Conservation (phyloP, 352 stramenopile species). For the Phytophthora agathidicida region DNA sequence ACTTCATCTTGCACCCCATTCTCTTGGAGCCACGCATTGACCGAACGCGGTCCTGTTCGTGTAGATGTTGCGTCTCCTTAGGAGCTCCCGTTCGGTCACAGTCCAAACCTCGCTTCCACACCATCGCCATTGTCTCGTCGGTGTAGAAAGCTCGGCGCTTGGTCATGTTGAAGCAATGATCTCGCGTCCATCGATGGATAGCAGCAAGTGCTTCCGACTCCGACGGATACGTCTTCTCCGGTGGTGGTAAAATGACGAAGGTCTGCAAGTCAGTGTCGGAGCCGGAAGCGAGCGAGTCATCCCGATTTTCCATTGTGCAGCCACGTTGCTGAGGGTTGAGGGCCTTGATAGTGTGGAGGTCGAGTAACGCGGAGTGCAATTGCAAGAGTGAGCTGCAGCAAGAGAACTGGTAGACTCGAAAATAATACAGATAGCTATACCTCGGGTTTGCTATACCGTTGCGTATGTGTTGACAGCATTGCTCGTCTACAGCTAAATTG, state of each 20-base stretch:
- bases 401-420: too few species aligned
- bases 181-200: constrained; percentile 11
- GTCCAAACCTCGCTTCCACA: constrained; percentile 16
- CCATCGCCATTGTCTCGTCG: background rate
- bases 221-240: background rate
- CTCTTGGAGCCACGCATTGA: constrained; percentile 9
- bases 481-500: too few species aligned
- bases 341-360: too few species aligned
- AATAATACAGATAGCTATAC: too few species aligned
- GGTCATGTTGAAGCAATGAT: constrained; percentile 19
- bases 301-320: too few species aligned
- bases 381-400: too few species aligned
- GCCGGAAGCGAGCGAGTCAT: too few species aligned
- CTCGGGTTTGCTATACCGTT: too few species aligned
- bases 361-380: too few species aligned
- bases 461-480: too few species aligned
- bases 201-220: constrained; percentile 4
- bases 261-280: too few species aligned
- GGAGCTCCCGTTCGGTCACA: constrained; percentile 8
- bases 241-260: background rate
- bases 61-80: constrained; percentile 18
- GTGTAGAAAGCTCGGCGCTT: constrained; percentile 12
- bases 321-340: too few species aligned
- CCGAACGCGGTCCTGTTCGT: background rate
- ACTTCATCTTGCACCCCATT: constrained; percentile 11